Percentiles rank a stretch among this genome's conserved stretches.
Evolutionary conservation across 345 rosid genomes (phyloP).

Genomic region (Eucalyptus polyanthemos): DNA sequence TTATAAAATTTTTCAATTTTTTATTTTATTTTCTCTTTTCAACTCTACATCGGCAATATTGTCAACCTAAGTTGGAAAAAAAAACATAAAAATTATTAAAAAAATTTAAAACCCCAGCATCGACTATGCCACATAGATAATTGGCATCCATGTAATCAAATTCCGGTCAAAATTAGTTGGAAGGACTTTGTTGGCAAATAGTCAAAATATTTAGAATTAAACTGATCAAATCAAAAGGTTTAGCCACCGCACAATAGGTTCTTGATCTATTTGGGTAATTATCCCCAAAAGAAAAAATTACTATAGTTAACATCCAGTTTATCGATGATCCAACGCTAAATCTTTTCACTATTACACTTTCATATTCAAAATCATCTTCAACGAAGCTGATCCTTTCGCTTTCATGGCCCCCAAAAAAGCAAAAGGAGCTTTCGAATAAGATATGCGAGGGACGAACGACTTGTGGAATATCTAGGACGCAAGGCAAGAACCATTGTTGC

Average conservation of each 20-base stretch:
- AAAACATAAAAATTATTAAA: too few relatives aligned
- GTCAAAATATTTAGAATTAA: background rate
- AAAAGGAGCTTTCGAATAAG: background rate
- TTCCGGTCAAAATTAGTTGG: background rate
- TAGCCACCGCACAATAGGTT: background rate
- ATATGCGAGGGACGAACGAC: background rate
- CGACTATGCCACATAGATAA: accelerated
- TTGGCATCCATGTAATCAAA: background rate
- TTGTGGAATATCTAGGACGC: background rate
- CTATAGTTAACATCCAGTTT: background rate
- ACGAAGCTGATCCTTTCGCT: background rate
- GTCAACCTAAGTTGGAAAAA: background rate
- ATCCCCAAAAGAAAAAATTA: background rate
- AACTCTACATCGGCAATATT: background rate
- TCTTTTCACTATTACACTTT: background rate
- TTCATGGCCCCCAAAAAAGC: background rate
- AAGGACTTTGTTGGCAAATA: background rate
- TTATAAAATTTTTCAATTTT: background rate
- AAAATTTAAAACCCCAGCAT: accelerated
- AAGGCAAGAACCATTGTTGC: background rate
- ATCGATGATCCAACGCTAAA: background rate
- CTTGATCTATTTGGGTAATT: background rate
- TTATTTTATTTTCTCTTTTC: too few relatives aligned
- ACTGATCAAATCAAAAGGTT: background rate
- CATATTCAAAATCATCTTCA: background rate